Evolutionary conservation across 805 yeast genomes (phyloP), one percentile per base, ranked within the genome.

Genomic region (Kazachstania viticola): DNA sequence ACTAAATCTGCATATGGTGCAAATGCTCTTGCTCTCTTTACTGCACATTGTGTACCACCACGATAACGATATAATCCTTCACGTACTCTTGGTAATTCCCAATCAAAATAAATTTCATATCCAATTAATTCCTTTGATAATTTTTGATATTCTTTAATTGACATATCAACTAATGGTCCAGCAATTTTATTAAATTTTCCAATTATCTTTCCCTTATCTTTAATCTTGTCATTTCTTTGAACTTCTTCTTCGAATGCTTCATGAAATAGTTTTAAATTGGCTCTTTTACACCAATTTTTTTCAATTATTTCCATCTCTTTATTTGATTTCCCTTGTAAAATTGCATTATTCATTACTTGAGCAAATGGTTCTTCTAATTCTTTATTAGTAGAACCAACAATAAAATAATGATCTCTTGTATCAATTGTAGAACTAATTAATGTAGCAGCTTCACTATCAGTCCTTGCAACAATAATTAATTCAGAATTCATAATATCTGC

Each of bases 361-460:
- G 80, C 76, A 49, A 87, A 71, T 2, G 53, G 42, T 15, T 38
- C 38, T 29, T 83, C 79, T 26, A 80, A 56, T 31, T 78, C 69
- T 33, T 93, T 85, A 67, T 85, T 87, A 41, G 97, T 85, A 33
- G 91, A 65, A 51, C 97, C 97, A 45, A 79, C 73, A 48, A 88
- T 68, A 59, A 82, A 88, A 64, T 78, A 84, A 59, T 88, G 97
- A 61, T 88, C 97, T 60, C 97, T 75, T 62, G 70, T 75, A 61
- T 88, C 97, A 51, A 88, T 87, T 33, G 96, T 80, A 14, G 95
- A 83, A 38, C 95, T 83, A 55, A 88, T 68, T 55, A 88, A 71
- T 33, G 96, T 88, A 29, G 96, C 97, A 44, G 95, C 96, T 66
- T 88, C 97, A 34, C 95, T 83, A 61, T 88, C 97, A 24, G 96